These are phyloP conservation scores for Letharia columbiana DNA, from an alignment of 495 filamentous ascomycete genomes.

Conservation along the genomic window DNA sequence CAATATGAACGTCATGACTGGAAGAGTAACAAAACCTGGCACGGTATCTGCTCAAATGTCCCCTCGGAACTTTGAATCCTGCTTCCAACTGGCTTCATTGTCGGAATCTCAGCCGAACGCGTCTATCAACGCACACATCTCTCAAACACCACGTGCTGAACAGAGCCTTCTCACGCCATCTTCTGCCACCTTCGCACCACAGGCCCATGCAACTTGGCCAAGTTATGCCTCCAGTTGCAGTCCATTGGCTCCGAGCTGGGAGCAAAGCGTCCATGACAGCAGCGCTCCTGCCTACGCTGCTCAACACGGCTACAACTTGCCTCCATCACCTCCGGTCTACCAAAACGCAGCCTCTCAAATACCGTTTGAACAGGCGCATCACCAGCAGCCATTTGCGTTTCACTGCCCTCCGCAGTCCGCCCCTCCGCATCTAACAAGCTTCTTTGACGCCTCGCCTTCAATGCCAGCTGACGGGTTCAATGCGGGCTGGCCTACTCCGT, in stretches of 20 bases:
- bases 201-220: slow-evolving; percentile 12
- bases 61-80: slow-evolving; percentile 41
- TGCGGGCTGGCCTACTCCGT: slow-evolving; percentile 15
- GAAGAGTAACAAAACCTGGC: slow-evolving; percentile 44
- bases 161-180: slow-evolving; percentile 15
- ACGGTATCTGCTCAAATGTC: slow-evolving; percentile 39
- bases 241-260: slow-evolving; percentile 1
- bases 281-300: slow-evolving; percentile 4
- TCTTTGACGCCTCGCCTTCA: slow-evolving; percentile 22
- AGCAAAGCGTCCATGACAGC: slow-evolving; percentile 1
- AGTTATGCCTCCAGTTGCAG: slow-evolving; percentile 9
- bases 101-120: slow-evolving; percentile 11
- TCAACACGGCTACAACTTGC: slow-evolving; percentile 9
- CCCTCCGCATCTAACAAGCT: slow-evolving; percentile 24
- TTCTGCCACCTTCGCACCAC: slow-evolving; percentile 15
- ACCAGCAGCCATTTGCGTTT: slow-evolving; percentile 11
- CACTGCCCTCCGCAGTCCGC: slow-evolving; percentile 26
- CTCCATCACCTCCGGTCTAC: slow-evolving; percentile 8
- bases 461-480: slow-evolving; percentile 15
- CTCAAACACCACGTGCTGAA: slow-evolving; percentile 9
- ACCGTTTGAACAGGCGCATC: slow-evolving; percentile 5
- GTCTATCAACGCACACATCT: slow-evolving; percentile 13
- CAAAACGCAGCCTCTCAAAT: slow-evolving; percentile 5
- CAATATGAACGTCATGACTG: slow-evolving; percentile 41
- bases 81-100: slow-evolving; percentile 12